Percentiles rank a stretch among this genome's conserved stretches.
Conservation (phyloP, 2,329 filamentous ascomycete species). For the Zymoseptoria ardabiliae region DNA sequence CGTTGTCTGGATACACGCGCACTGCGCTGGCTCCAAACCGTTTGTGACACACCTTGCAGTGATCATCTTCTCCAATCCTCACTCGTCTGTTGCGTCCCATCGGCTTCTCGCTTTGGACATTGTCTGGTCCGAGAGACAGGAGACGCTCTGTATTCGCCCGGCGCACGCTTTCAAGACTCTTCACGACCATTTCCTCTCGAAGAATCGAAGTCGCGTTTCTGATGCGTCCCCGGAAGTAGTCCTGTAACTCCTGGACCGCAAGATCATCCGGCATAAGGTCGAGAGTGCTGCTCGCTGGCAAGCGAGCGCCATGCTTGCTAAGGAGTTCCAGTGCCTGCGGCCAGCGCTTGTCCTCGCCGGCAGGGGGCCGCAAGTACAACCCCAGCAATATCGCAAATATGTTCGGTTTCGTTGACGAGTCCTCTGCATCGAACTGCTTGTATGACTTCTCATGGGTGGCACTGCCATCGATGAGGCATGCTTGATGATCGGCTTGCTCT, state of each 20-base stretch:
- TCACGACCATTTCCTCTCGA: slow-evolving; percentile 71
- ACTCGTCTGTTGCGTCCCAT: slow-evolving; percentile 59
- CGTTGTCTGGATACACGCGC: slow-evolving; percentile 69
- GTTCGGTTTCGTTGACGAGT: slow-evolving; percentile 51
- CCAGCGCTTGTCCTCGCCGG: slow-evolving; percentile 57
- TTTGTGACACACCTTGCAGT: slow-evolving; percentile 91
- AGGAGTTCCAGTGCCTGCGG: slow-evolving; percentile 76
- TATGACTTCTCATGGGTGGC: slow-evolving; percentile 21
- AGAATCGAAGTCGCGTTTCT: slow-evolving; percentile 74
- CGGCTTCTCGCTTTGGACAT: slow-evolving; percentile 49
- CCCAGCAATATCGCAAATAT: slow-evolving; percentile 90
- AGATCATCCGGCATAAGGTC: slow-evolving; percentile 76
- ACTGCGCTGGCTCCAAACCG: slow-evolving; percentile 85
- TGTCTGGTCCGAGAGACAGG: slow-evolving; percentile 66
- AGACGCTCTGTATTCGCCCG: slow-evolving; percentile 68
- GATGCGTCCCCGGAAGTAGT: slow-evolving; percentile 88
- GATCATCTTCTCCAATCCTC: slow-evolving; percentile 75
- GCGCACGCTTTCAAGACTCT: slow-evolving; percentile 68
- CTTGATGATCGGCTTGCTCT: slow-evolving; percentile 29
- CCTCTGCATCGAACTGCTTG: slow-evolving; percentile 43
- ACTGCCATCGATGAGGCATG: slow-evolving; percentile 18
- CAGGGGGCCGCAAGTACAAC: slow-evolving; percentile 76
- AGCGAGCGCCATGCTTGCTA: slow-evolving; percentile 83
- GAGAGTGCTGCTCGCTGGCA: slow-evolving; percentile 80
- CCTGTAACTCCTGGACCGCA: slow-evolving; percentile 70